These are phyloP conservation scores for Lepraria neglecta DNA, from an alignment of 495 filamentous ascomycete species.

Conservation along the genomic window DNA sequence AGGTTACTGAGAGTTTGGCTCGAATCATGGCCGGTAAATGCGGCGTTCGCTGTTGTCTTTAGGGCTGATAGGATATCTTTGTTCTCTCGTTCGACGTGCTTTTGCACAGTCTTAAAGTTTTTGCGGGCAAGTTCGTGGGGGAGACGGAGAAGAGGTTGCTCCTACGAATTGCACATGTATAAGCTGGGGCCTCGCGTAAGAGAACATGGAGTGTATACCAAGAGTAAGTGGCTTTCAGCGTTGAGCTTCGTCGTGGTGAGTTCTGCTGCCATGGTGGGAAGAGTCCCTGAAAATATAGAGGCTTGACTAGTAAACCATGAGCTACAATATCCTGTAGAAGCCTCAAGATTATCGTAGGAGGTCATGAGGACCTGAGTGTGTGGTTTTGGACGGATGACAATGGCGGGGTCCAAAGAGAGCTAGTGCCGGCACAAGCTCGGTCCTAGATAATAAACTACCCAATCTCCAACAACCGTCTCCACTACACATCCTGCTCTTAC, in stretches of 20 bases:
- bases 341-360: too few species aligned
- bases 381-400: too few species aligned
- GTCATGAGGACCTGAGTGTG: too few species aligned
- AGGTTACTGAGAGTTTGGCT: slow-evolving; percentile 68
- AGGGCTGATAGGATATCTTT: slow-evolving; percentile 62
- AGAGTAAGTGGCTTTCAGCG: slow-evolving; percentile 63
- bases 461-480: background rate
- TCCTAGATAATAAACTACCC: background rate
- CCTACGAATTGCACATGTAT: slow-evolving; percentile 44
- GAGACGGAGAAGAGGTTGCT: slow-evolving; percentile 89
- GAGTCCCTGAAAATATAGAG: background rate
- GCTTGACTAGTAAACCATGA: too few species aligned
- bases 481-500: background rate
- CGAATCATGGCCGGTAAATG: slow-evolving; percentile 54
- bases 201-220: slow-evolving; percentile 43
- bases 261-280: slow-evolving; percentile 42
- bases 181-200: slow-evolving; percentile 2
- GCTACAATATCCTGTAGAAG: too few species aligned
- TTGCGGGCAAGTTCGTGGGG: slow-evolving; percentile 85
- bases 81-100: slow-evolving; percentile 71
- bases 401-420: slow-evolving; percentile 4
- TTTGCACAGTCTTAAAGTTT: slow-evolving; percentile 86
- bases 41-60: slow-evolving; percentile 60
- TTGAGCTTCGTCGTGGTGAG: slow-evolving; percentile 63
- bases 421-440: slow-evolving; percentile 3